Evolutionary conservation across 2,329 filamentous ascomycete genomes (phyloP).

Genomic region (Apiospora arundinis): DNA sequence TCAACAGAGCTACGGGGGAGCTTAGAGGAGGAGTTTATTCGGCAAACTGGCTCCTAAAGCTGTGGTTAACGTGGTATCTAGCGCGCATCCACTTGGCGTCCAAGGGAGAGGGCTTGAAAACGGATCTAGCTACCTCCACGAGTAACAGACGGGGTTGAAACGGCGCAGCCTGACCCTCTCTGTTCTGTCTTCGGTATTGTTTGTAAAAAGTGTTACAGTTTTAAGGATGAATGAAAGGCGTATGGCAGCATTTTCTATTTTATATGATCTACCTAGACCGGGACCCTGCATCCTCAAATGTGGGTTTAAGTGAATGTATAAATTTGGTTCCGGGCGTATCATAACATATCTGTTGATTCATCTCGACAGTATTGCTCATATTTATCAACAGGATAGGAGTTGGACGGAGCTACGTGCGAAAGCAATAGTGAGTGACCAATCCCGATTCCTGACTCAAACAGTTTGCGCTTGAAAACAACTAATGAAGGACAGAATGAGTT

Average conservation of each 20-base stretch:
- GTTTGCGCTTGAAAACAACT: no score
- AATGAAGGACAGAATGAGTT: no score
- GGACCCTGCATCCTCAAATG: background rate
- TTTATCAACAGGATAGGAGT: background rate
- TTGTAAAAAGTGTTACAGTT: conserved; percentile 23
- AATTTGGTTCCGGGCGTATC: no score
- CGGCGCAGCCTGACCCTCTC: conserved; percentile 24
- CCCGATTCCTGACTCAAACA: no score
- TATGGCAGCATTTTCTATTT: conserved; percentile 8
- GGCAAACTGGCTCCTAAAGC: background rate
- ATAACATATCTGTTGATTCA: background rate
- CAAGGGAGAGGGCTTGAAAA: conserved; percentile 17
- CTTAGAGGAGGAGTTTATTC: background rate
- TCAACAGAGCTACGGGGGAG: background rate
- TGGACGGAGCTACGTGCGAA: no score
- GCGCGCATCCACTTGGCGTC: conserved; percentile 26
- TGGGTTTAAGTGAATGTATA: background rate
- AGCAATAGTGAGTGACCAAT: background rate
- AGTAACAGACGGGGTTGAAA: conserved; percentile 24
- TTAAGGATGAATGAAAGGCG: conserved; percentile 23
- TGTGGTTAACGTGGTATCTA: background rate
- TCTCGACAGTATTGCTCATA: background rate
- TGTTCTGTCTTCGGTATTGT: conserved; percentile 6
- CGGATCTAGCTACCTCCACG: conserved; percentile 20
- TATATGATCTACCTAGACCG: background rate